phyloP scores from a whole-genome alignment of 2,329 filamentous ascomycete species.

The Spiromastix sp. region DNA sequence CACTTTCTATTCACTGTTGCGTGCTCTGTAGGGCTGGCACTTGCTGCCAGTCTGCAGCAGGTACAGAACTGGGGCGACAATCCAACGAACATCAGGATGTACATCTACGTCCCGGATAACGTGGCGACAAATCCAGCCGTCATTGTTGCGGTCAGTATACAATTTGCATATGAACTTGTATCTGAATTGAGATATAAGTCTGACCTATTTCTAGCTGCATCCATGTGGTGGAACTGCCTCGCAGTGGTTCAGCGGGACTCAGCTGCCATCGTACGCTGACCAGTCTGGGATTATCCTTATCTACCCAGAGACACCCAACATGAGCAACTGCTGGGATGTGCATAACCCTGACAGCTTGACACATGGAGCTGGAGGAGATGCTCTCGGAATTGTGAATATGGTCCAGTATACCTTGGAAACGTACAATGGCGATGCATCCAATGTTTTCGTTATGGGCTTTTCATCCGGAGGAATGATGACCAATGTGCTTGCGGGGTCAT shows the following conservation, averaged over 20 bases:
- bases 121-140: constrained; percentile 37
- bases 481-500: constrained; percentile 40
- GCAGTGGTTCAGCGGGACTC: constrained; percentile 38
- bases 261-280: constrained; percentile 44
- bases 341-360: constrained; percentile 40
- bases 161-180: background rate
- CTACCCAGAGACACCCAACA: constrained; percentile 42
- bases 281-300: constrained; percentile 32
- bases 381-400: constrained; percentile 49
- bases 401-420: constrained; percentile 43
- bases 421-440: constrained; percentile 42
- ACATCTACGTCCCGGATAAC: constrained; percentile 37
- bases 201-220: constrained; percentile 23
- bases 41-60: constrained; percentile 7
- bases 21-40: background rate
- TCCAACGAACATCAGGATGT: constrained; percentile 39
- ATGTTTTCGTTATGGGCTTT: constrained; percentile 46
- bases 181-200: background rate
- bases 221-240: constrained; percentile 34
- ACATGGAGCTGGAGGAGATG: constrained; percentile 48
- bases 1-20: background rate
- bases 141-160: constrained; percentile 35
- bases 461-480: constrained; percentile 50
- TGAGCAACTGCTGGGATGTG: constrained; percentile 47
- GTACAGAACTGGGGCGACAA: constrained; percentile 34